Conservation (phyloP, 768 basidiomycete genomes). For the Hygrocybe coccinea region DNA sequence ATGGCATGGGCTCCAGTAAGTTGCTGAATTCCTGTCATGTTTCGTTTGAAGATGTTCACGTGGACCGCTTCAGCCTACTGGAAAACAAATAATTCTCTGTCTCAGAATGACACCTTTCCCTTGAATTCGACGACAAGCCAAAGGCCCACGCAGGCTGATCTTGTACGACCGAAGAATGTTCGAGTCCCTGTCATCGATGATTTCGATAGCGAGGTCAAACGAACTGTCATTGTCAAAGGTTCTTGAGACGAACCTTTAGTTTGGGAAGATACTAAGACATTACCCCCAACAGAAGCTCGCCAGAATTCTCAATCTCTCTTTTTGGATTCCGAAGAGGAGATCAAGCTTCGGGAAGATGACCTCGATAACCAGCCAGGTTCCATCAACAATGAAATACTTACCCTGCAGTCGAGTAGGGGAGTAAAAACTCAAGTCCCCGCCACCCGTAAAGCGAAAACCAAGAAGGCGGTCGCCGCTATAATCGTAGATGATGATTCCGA, state of each 20-base stretch:
- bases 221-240: too few species aligned
- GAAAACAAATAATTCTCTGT: constrained; percentile 36
- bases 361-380: constrained; percentile 14
- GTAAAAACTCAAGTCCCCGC: constrained; percentile 2
- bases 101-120: constrained; percentile 15
- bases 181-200: too few species aligned
- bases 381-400: constrained; percentile 26
- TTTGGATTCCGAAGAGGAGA: constrained; percentile 47
- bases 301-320: constrained; percentile 46
- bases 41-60: constrained; percentile 5
- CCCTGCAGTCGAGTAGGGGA: constrained; percentile 26
- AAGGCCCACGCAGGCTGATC: background rate
- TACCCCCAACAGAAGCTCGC: constrained; percentile 16
- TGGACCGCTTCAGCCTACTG: constrained; percentile 46
- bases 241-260: background rate
- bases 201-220: too few species aligned
- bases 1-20: constrained; percentile 50
- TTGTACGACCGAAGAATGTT: too few species aligned
- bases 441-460: constrained; percentile 15
- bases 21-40: background rate
- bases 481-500: constrained; percentile 66
- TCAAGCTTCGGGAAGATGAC: constrained; percentile 20
- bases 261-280: too few species aligned
- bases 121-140: constrained; percentile 9
- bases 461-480: constrained; percentile 30